Base-by-base conservation (phyloP, 1,139 yeast genomes). In the Meyerozyma elateridarum region DNA sequence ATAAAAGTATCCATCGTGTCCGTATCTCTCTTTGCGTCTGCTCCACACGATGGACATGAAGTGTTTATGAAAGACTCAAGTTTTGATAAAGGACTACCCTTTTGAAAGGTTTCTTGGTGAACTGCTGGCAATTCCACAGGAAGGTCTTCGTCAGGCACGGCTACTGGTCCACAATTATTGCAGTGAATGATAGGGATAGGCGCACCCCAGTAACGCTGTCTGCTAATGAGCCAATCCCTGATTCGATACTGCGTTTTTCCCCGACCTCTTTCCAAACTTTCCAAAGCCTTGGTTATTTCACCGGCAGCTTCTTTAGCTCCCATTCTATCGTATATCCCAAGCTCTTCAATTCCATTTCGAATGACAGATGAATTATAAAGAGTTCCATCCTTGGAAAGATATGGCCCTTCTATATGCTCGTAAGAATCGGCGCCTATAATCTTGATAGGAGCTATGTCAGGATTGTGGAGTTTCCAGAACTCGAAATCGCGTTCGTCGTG, bases 1-100 rank as follows among this genome's bases (percentile, higher is more conserved):
- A 91, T 89, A 48, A 91, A 91, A 0, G 98, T 91, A 51, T 91
- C 98, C 98, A 91, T 91, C 0, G 98, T 91, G 50, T 91, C 98
- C 0, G 97, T 87, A 41, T 91, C 98, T 43, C 98, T 73, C 35
- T 70, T 78, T 0, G 97, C 96, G 14, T 69, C 64, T 0, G 66
- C 61, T 6, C 80, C 79, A 60, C 98, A 91, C 0, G 74, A 70
- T 5, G 98, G 98, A 54, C 98, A 91, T 20, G 63, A 56, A 1
- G 84, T 76, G 37, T 84, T 66, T 5, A 79, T 77, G 61, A 85
- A 91, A n/a, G 78, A 81, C 1, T 73, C 73, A 34, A 81, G 64
- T 20, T 75, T 70, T 3, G 79, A 76, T 34, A 89, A 62, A 2
- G 96, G 95, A 33, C 81, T 81, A 3, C 91, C 88, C 43, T 69